Evolutionary conservation across 768 basidiomycete genomes (phyloP).

Genomic region (Sporobolomyces pararoseus): DNA sequence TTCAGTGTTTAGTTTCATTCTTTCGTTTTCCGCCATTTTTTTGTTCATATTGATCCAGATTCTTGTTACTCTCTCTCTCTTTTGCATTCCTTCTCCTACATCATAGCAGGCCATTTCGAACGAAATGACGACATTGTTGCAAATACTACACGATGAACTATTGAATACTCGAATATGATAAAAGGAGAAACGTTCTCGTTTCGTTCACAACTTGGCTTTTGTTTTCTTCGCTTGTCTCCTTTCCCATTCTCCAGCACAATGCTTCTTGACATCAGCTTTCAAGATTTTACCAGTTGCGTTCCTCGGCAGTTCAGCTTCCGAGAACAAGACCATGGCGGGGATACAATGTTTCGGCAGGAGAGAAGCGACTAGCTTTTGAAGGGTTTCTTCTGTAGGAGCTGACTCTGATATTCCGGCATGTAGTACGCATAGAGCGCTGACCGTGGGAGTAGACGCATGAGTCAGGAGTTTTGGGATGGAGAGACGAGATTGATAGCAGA

Average conservation of each 20-base stretch:
- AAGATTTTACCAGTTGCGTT: constrained; percentile 44
- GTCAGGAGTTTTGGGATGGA: no score
- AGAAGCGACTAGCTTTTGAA: constrained; percentile 21
- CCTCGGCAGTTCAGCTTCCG: constrained; percentile 4
- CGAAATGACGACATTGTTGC: background rate
- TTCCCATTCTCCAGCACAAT: constrained; percentile 20
- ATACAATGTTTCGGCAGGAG: constrained; percentile 36
- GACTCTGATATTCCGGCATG: constrained; percentile 3
- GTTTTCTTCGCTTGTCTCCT: constrained; percentile 5
- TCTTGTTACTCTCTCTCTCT: background rate
- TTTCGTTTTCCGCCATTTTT: background rate
- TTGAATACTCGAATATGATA: no score
- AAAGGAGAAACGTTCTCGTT: no score
- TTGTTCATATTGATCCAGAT: background rate
- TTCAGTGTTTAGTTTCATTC: constrained; percentile 6
- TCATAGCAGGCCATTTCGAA: background rate
- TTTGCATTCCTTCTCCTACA: background rate
- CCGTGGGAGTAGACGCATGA: no score
- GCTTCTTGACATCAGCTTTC: constrained; percentile 33
- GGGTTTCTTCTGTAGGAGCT: constrained; percentile 11
- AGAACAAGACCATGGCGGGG: constrained; percentile 40
- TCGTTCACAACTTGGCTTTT: constrained; percentile 8
- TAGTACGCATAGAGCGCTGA: constrained; percentile 39
- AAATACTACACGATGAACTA: no score
- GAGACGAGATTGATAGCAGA: no score